Evolutionary conservation across 495 filamentous ascomycete species (phyloP).

Genomic region (Xylaria acuta): DNA sequence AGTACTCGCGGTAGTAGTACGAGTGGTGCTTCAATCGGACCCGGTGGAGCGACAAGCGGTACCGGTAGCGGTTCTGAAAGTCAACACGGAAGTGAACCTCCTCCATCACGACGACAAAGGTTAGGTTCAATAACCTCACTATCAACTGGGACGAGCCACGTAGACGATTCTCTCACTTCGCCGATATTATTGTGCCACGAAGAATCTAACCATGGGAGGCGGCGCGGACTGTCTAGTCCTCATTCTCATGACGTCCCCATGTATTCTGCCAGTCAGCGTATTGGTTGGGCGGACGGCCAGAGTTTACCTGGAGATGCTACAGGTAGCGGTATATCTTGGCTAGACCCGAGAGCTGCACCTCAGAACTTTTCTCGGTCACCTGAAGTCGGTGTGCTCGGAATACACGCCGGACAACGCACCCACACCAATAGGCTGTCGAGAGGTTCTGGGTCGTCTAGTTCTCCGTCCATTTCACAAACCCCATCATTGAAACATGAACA

Average conservation of each 20-base stretch:
- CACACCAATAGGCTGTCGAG: conserved; percentile 26
- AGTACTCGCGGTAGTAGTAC: conserved; percentile 40
- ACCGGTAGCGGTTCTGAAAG: conserved; percentile 49
- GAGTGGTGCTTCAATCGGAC: conserved; percentile 42
- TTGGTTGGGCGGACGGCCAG: conserved; percentile 33
- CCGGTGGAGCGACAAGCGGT: conserved; percentile 47
- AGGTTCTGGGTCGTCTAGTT: conserved; percentile 36
- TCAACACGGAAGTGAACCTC: conserved; percentile 53
- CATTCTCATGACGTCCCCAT: conserved; percentile 34
- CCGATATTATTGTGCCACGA: conserved; percentile 36
- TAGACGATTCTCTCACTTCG: conserved; percentile 46
- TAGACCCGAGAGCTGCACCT: conserved; percentile 34
- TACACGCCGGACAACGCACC: conserved; percentile 17
- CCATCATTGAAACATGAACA: conserved; percentile 48
- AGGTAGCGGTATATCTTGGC: conserved; percentile 30
- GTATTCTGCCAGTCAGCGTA: conserved; percentile 27
- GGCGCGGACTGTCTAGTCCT: conserved; percentile 38
- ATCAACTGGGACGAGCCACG: conserved; percentile 34
- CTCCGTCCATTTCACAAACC: conserved; percentile 35
- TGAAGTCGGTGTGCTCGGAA: conserved; percentile 28
- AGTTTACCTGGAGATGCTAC: conserved; percentile 28
- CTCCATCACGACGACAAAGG: conserved; percentile 48
- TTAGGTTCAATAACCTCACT: conserved; percentile 46
- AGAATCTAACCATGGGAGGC: conserved; percentile 26
- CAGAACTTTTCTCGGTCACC: conserved; percentile 36